Evolutionary conservation across 2,329 filamentous ascomycete species (phyloP), one percentile per base, ranked within the genome.

Genomic region (Colletotrichum cereale): DNA sequence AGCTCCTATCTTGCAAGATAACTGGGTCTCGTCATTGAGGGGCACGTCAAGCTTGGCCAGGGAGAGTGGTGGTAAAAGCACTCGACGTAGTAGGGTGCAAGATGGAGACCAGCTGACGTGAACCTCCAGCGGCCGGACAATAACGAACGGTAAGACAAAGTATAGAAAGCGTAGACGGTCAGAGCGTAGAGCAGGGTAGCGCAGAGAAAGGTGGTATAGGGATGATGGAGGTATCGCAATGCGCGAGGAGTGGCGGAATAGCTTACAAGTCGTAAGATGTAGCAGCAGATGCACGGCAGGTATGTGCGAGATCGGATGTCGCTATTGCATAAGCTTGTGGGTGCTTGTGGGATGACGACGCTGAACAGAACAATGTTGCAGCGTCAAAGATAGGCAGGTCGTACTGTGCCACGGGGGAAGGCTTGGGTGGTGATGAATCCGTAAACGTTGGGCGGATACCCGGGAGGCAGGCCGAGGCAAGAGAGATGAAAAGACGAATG

Each of bases 201-300:
- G 21, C 29, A n/a, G 21, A 36, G 48, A 21, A 24, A 38, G 14
- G n/a, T n/a, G 6, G 21, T 24, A 5, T 31, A 3, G 7, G 34
- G 29, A 26, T 29, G n/a, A 18, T 48, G 14, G 31, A 26, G 31
- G 18, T 18, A 38, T 14, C 21, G 31, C 31, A 55, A 36, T 24
- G 31, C 31, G 52, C 31, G 52, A 36, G 31, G 21, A 16, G 31
- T 14, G 52, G 11, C 52, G 52, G 52, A 36, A 55, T 55, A 38
- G 47, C 58, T 62, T 50, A 62, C 58, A 62, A 50, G 58, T 48
- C n/a, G 34, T 50, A 16, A 48, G n/a, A 48, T 50, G 24, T 58
- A 21, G 52, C 5, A 7, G 21, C 44, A 26, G 31, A n/a, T 50
- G 16, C 12, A 29, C 29, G n/a, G 47, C 42, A n/a, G 26, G 58